Percentiles rank a stretch among this genome's conserved stretches.
phyloP scores from a whole-genome alignment of 73 alveolate species.

The Paraurostyla sp. region DNA sequence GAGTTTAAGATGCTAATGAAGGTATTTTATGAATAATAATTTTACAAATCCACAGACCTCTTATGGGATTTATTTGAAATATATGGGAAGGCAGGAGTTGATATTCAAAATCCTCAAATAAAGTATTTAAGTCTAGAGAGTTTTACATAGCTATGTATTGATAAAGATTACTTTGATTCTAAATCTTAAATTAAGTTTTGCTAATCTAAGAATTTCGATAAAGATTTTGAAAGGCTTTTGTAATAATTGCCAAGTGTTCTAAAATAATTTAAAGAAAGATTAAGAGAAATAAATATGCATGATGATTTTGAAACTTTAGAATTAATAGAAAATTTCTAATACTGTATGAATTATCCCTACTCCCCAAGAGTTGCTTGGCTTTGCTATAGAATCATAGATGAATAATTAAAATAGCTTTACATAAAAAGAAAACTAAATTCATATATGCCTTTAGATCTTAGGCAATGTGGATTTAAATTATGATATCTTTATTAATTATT shows the following conservation, averaged over 20 bases:
- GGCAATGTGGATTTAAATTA: not conserved
- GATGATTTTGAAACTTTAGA: not conserved
- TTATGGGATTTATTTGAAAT: slow-evolving; percentile 56
- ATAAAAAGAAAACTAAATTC: slow-evolving; percentile 19
- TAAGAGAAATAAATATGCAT: not conserved
- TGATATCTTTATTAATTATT: too few species aligned
- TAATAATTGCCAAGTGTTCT: not conserved
- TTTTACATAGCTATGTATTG: slow-evolving; percentile 28
- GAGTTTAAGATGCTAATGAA: slow-evolving; percentile 54
- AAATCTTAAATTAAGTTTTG: not conserved
- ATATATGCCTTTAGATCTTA: slow-evolving; percentile 31
- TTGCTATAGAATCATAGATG: slow-evolving; percentile 49
- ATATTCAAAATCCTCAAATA: not conserved
- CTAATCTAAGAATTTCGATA: not conserved
- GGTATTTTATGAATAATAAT: not conserved
- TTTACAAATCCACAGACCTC: not conserved
- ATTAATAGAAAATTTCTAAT: slow-evolving; percentile 21
- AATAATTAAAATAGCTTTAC: not conserved
- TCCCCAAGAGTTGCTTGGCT: slow-evolving; percentile 52
- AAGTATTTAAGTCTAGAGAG: not conserved
- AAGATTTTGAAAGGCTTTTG: slow-evolving; percentile 11
- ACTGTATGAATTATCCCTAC: slow-evolving; percentile 25
- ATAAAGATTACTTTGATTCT: slow-evolving; percentile 27
- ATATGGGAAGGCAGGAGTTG: slow-evolving; percentile 38
- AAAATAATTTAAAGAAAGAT: not conserved